Evolutionary conservation across 1,139 yeast species (phyloP).

Genomic region (Yamadazyma aaseri): DNA sequence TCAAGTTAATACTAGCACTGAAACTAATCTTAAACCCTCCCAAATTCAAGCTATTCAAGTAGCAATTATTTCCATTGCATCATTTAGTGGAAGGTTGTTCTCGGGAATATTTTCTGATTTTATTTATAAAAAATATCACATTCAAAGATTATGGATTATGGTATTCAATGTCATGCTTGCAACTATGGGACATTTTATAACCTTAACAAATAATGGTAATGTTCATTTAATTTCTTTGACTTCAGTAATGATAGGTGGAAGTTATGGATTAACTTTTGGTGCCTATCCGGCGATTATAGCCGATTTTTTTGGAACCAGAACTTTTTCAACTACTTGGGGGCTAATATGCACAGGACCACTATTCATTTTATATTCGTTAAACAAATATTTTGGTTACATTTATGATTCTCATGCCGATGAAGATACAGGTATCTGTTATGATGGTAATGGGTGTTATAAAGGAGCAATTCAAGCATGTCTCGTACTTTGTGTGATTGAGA

Average conservation of each 20-base stretch:
- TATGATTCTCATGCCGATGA: slow-evolving; percentile 36
- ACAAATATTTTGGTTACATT: slow-evolving; percentile 39
- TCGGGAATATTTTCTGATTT: slow-evolving; percentile 42
- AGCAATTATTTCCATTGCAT: slow-evolving; percentile 39
- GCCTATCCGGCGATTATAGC: slow-evolving; percentile 49
- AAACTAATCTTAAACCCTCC: slow-evolving; percentile 22
- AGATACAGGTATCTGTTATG: slow-evolving; percentile 32
- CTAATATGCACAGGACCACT: slow-evolving; percentile 45
- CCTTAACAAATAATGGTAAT: slow-evolving; percentile 27
- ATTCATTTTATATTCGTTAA: slow-evolving; percentile 31
- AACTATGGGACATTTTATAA: slow-evolving; percentile 31
- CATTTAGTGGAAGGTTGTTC: slow-evolving; percentile 39
- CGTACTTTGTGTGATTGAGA: slow-evolving; percentile 22
- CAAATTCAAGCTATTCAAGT: slow-evolving; percentile 47
- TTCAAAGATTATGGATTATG: slow-evolving; percentile 44
- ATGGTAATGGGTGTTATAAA: slow-evolving; percentile 38
- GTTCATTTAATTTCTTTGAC: slow-evolving; percentile 28
- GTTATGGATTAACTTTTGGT: slow-evolving; percentile 44
- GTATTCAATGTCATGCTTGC: slow-evolving; percentile 27
- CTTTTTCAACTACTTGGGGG: slow-evolving; percentile 48
- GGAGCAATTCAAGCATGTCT: slow-evolving; percentile 35
- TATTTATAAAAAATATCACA: slow-evolving; percentile 29
- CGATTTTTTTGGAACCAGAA: slow-evolving; percentile 41
- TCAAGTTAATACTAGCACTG: slow-evolving; percentile 27
- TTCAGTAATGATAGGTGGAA: slow-evolving; percentile 35